phyloP scores from a whole-genome alignment of 31 red algal genomes.

The Porphyra umbilicalis region DNA sequence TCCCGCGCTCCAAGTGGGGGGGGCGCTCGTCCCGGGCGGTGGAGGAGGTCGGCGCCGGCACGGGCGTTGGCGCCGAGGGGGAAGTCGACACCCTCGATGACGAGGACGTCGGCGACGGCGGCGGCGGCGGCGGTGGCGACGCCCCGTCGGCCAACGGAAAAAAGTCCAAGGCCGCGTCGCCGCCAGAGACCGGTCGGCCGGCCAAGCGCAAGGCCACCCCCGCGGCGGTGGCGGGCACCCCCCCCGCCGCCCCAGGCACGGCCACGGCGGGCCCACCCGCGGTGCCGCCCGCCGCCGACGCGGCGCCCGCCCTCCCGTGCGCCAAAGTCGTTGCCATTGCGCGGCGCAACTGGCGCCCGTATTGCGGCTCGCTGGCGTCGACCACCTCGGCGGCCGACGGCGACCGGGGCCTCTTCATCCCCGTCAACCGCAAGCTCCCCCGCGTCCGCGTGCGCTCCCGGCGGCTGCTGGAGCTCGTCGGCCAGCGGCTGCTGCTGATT shows the following conservation, averaged over 20 bases:
- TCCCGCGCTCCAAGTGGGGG: conserved; percentile 55
- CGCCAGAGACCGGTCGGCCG: background rate
- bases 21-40: conserved; percentile 38
- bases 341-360: conserved; percentile 78
- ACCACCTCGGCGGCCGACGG: conserved; percentile 35
- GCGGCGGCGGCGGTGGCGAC: conserved; percentile 4
- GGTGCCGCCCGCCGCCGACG: background rate
- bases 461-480: conserved; percentile 48
- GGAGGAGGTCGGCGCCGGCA: conserved; percentile 41
- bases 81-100: conserved; percentile 3
- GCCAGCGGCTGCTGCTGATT: conserved; percentile 59
- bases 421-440: conserved; percentile 71
- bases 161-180: background rate
- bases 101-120: conserved; percentile 47
- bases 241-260: background rate
- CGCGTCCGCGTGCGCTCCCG: conserved; percentile 57
- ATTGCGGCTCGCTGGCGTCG: conserved; percentile 61
- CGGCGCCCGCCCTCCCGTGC: conserved; percentile 8
- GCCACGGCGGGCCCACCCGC: background rate
- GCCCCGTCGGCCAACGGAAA: background rate
- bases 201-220: background rate
- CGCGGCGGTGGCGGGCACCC: background rate
- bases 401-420: conserved; percentile 70
- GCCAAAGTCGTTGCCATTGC: conserved; percentile 75
- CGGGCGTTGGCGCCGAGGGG: conserved; percentile 55